Evolutionary conservation across 2,329 filamentous ascomycete genomes (phyloP).

Genomic region (Exophiala dermatitidis): DNA sequence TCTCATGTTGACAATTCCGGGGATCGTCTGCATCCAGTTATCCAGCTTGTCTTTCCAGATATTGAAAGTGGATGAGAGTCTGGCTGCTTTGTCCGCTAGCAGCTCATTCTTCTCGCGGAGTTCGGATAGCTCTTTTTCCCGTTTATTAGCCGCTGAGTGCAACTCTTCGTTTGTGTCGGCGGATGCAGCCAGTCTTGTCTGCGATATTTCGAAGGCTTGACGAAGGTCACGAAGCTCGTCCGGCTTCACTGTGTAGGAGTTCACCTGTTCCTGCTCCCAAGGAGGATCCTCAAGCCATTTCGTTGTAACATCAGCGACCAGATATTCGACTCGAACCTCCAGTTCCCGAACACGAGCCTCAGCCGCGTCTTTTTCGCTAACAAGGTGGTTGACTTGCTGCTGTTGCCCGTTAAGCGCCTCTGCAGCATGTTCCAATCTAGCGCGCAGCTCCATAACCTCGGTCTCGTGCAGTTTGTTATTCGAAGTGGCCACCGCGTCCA

Average conservation of each 20-base stretch:
- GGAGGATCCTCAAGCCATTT: conserved; percentile 4
- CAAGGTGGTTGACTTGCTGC: background rate
- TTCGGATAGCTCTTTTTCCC: background rate
- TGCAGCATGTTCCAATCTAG: background rate
- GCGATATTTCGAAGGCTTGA: conserved; percentile 8
- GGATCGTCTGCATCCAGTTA: conserved; percentile 3
- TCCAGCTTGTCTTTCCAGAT: background rate
- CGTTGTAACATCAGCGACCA: background rate
- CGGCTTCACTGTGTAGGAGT: conserved; percentile 4
- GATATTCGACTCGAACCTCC: background rate
- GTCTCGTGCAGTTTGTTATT: background rate
- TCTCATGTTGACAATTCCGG: background rate
- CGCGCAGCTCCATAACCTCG: background rate
- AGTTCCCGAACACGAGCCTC: background rate
- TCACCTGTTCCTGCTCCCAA: background rate
- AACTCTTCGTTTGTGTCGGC: background rate
- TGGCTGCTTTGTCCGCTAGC: conserved; percentile 1
- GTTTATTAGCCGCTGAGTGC: background rate
- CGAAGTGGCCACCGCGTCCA: background rate
- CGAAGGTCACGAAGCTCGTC: conserved; percentile 7
- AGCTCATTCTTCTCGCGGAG: background rate
- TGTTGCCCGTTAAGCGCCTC: background rate
- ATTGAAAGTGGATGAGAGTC: conserved; percentile 1
- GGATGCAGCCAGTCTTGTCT: background rate
- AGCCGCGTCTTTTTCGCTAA: background rate